phyloP scores from a whole-genome alignment of 2,329 filamentous ascomycete species.

The Diaporthe sp. region DNA sequence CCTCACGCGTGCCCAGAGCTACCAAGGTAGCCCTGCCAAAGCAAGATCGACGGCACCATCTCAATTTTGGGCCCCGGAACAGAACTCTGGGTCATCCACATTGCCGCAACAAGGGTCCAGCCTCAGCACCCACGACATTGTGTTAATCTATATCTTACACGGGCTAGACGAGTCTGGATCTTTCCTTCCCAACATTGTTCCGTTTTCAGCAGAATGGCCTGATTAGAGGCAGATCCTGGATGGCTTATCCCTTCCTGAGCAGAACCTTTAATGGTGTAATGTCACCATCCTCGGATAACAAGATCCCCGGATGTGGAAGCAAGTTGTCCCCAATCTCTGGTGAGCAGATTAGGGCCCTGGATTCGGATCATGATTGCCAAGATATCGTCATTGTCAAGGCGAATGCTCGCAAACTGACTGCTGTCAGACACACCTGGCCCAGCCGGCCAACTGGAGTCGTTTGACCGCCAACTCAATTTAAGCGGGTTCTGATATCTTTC shows the following conservation, averaged over 20 bases:
- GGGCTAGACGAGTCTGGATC: conserved; percentile 17
- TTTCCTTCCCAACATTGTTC: background rate
- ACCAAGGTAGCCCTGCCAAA: conserved; percentile 1
- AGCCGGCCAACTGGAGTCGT: background rate
- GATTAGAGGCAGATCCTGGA: background rate
- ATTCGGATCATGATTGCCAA: background rate
- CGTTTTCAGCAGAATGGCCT: conserved; percentile 9
- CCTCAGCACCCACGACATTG: background rate
- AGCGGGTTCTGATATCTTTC: background rate
- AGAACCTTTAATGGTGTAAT: background rate
- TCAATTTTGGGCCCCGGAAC: background rate
- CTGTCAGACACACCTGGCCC: background rate
- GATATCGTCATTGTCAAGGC: background rate
- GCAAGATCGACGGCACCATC: background rate
- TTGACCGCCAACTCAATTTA: background rate
- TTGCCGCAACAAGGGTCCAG: conserved; percentile 20
- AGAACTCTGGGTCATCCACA: background rate
- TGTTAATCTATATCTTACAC: conserved; percentile 18
- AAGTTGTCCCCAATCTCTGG: background rate
- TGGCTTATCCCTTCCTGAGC: background rate
- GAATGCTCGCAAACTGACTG: background rate
- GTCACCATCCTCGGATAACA: conserved; percentile 1
- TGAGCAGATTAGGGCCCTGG: background rate
- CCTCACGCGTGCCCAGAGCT: background rate
- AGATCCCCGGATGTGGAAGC: background rate